Evolutionary conservation across 2,329 filamentous ascomycete species (phyloP).

Genomic region (Claviceps purpurea): DNA sequence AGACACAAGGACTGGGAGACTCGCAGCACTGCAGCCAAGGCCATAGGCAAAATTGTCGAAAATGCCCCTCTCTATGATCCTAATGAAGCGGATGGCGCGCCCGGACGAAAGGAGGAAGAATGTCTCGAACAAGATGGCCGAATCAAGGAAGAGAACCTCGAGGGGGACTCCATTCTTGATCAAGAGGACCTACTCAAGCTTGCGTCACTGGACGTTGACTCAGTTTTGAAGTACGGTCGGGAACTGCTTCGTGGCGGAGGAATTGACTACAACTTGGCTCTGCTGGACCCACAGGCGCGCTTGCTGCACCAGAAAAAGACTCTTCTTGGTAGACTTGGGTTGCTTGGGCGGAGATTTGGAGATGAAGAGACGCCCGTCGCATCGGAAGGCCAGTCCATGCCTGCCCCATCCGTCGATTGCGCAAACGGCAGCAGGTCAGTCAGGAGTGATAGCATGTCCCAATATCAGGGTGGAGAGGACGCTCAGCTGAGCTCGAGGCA

Average conservation of each 20-base stretch:
- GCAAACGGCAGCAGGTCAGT: slow-evolving; percentile 19
- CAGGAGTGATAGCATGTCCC: slow-evolving; percentile 23
- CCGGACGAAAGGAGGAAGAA: slow-evolving; percentile 28
- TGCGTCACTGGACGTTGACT: slow-evolving; percentile 60
- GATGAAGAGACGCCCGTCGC: slow-evolving; percentile 60
- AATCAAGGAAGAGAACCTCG: slow-evolving; percentile 50
- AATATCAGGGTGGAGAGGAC: slow-evolving; percentile 43
- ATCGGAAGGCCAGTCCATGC: slow-evolving; percentile 30
- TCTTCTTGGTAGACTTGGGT: slow-evolving; percentile 64
- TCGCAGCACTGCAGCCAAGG: slow-evolving; percentile 80
- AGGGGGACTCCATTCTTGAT: slow-evolving; percentile 27
- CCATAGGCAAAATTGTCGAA: slow-evolving; percentile 84
- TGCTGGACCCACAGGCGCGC: slow-evolving; percentile 67
- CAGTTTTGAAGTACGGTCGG: slow-evolving; percentile 72
- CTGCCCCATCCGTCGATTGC: slow-evolving; percentile 31
- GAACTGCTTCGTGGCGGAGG: slow-evolving; percentile 74
- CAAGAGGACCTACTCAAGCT: slow-evolving; percentile 56
- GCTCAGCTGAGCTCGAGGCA: slow-evolving; percentile 77
- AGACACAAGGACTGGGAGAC: slow-evolving; percentile 97
- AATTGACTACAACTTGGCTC: slow-evolving; percentile 72
- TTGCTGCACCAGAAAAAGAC: slow-evolving; percentile 85
- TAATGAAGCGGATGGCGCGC: slow-evolving; percentile 54
- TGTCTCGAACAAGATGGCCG: slow-evolving; percentile 21
- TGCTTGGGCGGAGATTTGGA: slow-evolving; percentile 72
- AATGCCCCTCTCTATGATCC: slow-evolving; percentile 83